Evolutionary conservation across 768 basidiomycete species (phyloP), one percentile per base, ranked within the genome.

Genomic region (Tricholoma sp.): DNA sequence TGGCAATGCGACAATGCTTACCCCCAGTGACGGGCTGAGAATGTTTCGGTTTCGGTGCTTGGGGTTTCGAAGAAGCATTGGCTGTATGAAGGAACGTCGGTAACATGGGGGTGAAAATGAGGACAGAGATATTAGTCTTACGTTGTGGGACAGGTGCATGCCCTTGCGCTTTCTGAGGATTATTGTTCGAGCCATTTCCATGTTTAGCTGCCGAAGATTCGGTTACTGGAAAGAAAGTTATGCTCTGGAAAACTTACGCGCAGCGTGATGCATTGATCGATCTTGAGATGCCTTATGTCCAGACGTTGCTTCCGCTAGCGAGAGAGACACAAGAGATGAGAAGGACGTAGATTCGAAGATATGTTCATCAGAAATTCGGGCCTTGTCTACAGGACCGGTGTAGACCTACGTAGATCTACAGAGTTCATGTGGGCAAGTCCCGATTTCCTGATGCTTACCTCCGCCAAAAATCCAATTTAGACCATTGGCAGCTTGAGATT

Each of bases 361-460:
- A 10, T 12, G 21, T 11, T 46, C 22, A 46, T 49, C 47, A 49
- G 47, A n/a, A 49, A 49, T 12, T 49, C 16, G 24, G 47, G 47
- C 47, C 47, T 49, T 49, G 47, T 5, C 47, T 29, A 49, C 47
- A 29, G 27, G 47, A 49, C 16, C 47, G n/a, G 27, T 49, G 24
- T 29, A 49, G 47, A 16, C 47, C 14, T 27, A 29, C 4, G 24
- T 49, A 29, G 47, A 16, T 3, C 47, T 29, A 29, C 47, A 31
- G 27, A 49, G 47, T 49, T 49, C 47, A 31, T 49, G 47, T 49
- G 27, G 27, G 47, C 27, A 49, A 29, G 47, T 49, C 27, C 47
- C 47, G 4, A 49, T 49, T 29, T n/a, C 47, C 47, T 49, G 47
- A 49, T 31, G 47, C 47, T 49, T n/a, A 49, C 47, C 47, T 49